Conservation (phyloP, 495 filamentous ascomycete species). For the Neurospora tetraspora region DNA sequence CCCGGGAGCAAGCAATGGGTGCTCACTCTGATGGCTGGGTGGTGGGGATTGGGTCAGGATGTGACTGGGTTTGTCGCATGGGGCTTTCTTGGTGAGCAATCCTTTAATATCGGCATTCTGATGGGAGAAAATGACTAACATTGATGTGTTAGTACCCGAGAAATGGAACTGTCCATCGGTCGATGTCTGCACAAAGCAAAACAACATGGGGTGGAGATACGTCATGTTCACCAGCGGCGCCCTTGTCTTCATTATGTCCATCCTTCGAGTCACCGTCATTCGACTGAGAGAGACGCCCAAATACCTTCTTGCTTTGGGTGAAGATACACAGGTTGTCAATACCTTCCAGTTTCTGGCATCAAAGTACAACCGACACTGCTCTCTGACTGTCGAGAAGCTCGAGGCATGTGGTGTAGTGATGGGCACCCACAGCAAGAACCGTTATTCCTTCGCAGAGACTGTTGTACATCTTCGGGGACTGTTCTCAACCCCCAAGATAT, state of each 20-base stretch:
- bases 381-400: slow-evolving; percentile 52
- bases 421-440: slow-evolving; percentile 28
- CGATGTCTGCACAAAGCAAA: slow-evolving; percentile 45
- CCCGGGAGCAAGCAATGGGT: slow-evolving; percentile 69
- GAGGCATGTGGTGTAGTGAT: slow-evolving; percentile 38
- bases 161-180: slow-evolving; percentile 47
- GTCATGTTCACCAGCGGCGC: slow-evolving; percentile 55
- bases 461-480: slow-evolving; percentile 51
- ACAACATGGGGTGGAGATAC: slow-evolving; percentile 81
- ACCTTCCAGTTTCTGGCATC: slow-evolving; percentile 51
- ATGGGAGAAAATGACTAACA: background rate
- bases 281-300: slow-evolving; percentile 63
- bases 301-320: slow-evolving; percentile 54
- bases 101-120: background rate
- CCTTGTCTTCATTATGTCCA: slow-evolving; percentile 55
- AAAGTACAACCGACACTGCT: slow-evolving; percentile 53
- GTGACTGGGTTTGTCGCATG: slow-evolving; percentile 67
- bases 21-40: slow-evolving; percentile 61
- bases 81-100: slow-evolving; percentile 54
- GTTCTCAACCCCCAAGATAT: slow-evolving; percentile 50
- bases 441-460: slow-evolving; percentile 41
- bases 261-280: slow-evolving; percentile 58
- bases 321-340: slow-evolving; percentile 50
- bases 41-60: slow-evolving; percentile 70
- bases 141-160: slow-evolving; percentile 20